Evolutionary conservation across 2,329 filamentous ascomycete species (phyloP).

Genomic region (Nothopassalora personata): DNA sequence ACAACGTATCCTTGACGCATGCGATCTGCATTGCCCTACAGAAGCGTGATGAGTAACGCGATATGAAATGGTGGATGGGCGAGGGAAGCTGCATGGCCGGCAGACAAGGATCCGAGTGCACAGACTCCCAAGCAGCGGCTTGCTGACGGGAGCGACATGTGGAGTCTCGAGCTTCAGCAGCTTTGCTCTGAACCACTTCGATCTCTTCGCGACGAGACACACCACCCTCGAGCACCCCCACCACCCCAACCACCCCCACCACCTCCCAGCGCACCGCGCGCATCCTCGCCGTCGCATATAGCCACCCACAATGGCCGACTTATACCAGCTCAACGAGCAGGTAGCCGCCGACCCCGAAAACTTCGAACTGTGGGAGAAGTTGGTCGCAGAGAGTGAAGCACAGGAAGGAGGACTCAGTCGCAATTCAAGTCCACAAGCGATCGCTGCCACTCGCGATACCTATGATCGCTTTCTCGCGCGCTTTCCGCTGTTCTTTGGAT

Average conservation of each 20-base stretch:
- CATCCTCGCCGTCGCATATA: neutral
- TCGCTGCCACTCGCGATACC: slow-evolving; percentile 76
- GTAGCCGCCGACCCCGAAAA: slow-evolving; percentile 68
- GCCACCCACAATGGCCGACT: slow-evolving; percentile 27
- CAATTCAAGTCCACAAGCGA: slow-evolving; percentile 91
- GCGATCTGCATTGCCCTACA: no score
- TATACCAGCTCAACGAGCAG: slow-evolving; percentile 29
- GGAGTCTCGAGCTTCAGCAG: neutral
- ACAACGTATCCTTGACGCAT: neutral
- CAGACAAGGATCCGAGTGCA: neutral
- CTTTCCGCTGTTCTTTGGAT: slow-evolving; percentile 92
- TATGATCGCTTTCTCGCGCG: slow-evolving; percentile 93
- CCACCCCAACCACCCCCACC: neutral
- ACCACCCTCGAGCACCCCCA: neutral
- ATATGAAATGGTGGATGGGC: no score
- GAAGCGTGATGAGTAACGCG: no score
- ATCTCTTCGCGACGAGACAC: neutral
- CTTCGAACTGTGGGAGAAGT: slow-evolving; percentile 91
- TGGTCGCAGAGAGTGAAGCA: slow-evolving; percentile 73
- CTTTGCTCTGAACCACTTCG: no score
- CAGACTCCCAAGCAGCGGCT: neutral
- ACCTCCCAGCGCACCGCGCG: neutral
- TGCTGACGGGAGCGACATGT: neutral
- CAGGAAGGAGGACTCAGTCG: slow-evolving; percentile 92
- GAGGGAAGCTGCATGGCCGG: neutral